Evolutionary conservation across 805 yeast species (phyloP).

Genomic region (Candida fluviatilis): DNA sequence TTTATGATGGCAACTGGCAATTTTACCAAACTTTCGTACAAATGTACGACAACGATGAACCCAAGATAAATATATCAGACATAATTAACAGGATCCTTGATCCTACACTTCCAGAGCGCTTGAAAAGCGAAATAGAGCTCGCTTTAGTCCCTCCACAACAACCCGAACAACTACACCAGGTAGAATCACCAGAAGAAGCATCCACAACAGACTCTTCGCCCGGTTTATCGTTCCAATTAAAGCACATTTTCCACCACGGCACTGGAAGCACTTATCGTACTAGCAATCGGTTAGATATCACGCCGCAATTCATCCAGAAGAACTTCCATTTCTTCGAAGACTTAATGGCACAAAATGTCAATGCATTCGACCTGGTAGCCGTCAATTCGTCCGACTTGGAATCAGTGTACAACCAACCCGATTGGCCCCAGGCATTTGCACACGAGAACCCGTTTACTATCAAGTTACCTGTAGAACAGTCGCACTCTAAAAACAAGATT

Average conservation of each 20-base stretch:
- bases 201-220: neutral
- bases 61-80: too few species aligned
- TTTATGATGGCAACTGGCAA: neutral
- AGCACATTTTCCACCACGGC: conserved; percentile 61
- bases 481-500: conserved; percentile 15
- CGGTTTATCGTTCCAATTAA: conserved; percentile 27
- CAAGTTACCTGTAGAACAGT: conserved; percentile 23
- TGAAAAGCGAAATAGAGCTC: too few species aligned
- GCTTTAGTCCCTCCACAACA: too few species aligned
- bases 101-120: too few species aligned
- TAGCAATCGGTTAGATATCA: conserved; percentile 51
- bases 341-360: neutral
- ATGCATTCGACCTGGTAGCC: neutral
- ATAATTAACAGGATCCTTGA: too few species aligned
- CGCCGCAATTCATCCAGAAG: conserved; percentile 24
- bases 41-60: neutral
- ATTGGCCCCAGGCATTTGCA: conserved; percentile 32
- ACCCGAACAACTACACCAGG: neutral
- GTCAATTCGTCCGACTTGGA: conserved; percentile 12
- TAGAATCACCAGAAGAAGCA: neutral
- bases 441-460: conserved; percentile 39
- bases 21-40: neutral
- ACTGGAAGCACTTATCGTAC: conserved; percentile 39
- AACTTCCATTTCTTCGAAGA: conserved; percentile 6
- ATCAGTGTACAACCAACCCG: conserved; percentile 18